Evolutionary conservation across 371 early-diverging fungal species (phyloP), one percentile per base, ranked within the genome.

Genomic region (Dichotomocladium elegans): DNA sequence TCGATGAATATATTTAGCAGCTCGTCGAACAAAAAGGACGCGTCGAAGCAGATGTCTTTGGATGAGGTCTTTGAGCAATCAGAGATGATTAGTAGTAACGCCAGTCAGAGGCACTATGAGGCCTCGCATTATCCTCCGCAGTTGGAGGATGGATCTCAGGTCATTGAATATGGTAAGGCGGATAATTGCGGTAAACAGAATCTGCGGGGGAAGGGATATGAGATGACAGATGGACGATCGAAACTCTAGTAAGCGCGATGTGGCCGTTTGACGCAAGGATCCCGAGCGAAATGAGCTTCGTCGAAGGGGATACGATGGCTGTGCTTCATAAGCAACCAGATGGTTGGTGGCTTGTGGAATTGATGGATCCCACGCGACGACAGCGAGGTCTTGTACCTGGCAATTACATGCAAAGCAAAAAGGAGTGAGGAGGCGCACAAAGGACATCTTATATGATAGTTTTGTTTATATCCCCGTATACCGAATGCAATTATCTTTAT

Each of bases 271-370:
- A 50, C 21, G 57, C 57, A 24, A 57, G 51, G 57, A 57, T 57
- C 30, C 45, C 43, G 5, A 27, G 55, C 17, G 63, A 63, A 48
- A 49, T 63, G n/a, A 29, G 52, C 3, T 63, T 63, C 37, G 19
- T 42, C 15, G 51, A 54, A 29, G 46, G 55, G 24, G 63, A 63
- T 34, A 40, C 52, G 6, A 30, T 63, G 29, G 63, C 63, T 6
- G 58, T 63, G 15, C 44, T 63, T 31, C 47, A 51, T 9, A 63
- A 63, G 47, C 53, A 63, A 19, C 41, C 47, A 34, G 63, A 63
- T 40, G 63, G 63, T 9, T 63, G 63, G 63, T 63, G 63, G 63
- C 47, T 50, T 27, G 63, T 55, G n/a, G n/a, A n/a, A n/a, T n/a
- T n/a, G n/a, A 1, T 51, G 55, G 29, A 48, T 61, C 14, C 51